A percentile compares a stretch with the other conserved stretches of the same genome.
Conservation (phyloP, 2,329 filamentous ascomycete species). For the Coniochaeta sp. region DNA sequence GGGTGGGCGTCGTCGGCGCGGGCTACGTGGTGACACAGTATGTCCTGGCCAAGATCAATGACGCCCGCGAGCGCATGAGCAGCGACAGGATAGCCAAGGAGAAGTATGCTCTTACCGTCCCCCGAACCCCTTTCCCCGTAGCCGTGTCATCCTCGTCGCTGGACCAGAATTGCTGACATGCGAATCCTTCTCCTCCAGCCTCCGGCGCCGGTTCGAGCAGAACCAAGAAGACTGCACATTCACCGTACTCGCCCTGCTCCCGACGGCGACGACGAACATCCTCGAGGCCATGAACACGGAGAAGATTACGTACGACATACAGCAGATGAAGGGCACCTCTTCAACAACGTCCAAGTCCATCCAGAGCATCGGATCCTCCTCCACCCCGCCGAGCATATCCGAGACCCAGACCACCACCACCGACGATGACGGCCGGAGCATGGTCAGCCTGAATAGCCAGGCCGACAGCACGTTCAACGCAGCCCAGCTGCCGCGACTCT, state of each 20-base stretch:
- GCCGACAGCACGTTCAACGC: constrained; percentile 71
- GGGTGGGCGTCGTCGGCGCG: constrained; percentile 77
- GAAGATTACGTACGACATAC: constrained; percentile 85
- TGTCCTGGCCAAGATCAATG: constrained; percentile 82
- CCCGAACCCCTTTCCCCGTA: too few species aligned
- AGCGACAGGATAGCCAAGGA: constrained; percentile 93
- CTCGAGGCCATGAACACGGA: constrained; percentile 85
- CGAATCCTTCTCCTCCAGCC: constrained; percentile 45
- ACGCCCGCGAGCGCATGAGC: constrained; percentile 93
- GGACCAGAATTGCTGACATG: background rate
- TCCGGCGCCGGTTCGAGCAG: constrained; percentile 93
- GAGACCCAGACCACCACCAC: constrained; percentile 63
- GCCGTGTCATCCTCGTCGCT: background rate
- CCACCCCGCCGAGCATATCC: constrained; percentile 49
- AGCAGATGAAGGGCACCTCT: constrained; percentile 78
- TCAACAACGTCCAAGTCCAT: constrained; percentile 32
- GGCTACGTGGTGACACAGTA: constrained; percentile 93
- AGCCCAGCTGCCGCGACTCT: constrained; percentile 68
- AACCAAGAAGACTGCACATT: constrained; percentile 99
- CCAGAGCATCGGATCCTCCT: constrained; percentile 41
- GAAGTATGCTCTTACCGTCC: constrained; percentile 56
- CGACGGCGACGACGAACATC: constrained; percentile 85
- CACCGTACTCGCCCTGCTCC: constrained; percentile 90
- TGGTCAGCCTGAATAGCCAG: constrained; percentile 62
- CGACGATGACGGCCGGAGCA: constrained; percentile 77